Conservation (phyloP, 805 yeast species). For the Saccharomyces jurei region DNA sequence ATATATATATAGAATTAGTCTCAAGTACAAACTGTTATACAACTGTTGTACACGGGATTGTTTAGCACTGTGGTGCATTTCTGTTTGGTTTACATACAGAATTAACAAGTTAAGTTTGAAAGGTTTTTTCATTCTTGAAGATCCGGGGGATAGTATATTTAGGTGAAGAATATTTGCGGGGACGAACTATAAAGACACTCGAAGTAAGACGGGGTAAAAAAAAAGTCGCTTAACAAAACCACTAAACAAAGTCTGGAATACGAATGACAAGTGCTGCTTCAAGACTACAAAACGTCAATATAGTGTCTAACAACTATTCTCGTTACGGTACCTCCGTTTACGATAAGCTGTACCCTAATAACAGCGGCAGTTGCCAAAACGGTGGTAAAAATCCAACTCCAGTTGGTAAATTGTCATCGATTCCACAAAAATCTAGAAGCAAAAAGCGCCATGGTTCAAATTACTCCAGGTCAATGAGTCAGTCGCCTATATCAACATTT, state of each 20-base stretch:
- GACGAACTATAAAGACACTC: not conserved
- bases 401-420: constrained; percentile 10
- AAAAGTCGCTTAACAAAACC: not conserved
- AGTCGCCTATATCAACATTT: not conserved
- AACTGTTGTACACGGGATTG: not conserved
- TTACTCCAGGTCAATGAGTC: constrained; percentile 1
- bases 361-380: constrained; percentile 2
- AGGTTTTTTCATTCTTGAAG: not conserved
- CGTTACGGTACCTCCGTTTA: constrained; percentile 34
- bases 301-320: constrained; percentile 32
- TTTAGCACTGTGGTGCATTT: not conserved
- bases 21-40: not conserved
- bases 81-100: not conserved
- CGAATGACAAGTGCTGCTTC: not conserved
- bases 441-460: constrained; percentile 4
- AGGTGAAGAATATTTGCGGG: not conserved
- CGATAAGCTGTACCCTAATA: constrained; percentile 14
- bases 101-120: not conserved
- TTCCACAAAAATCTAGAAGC: constrained; percentile 13
- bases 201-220: not conserved
- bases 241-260: constrained; percentile 8
- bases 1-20: not conserved
- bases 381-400: not conserved
- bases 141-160: not conserved
- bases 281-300: constrained; percentile 20